Conservation (phyloP, 139 green algal genomes). For the Nannochloris sp. region DNA sequence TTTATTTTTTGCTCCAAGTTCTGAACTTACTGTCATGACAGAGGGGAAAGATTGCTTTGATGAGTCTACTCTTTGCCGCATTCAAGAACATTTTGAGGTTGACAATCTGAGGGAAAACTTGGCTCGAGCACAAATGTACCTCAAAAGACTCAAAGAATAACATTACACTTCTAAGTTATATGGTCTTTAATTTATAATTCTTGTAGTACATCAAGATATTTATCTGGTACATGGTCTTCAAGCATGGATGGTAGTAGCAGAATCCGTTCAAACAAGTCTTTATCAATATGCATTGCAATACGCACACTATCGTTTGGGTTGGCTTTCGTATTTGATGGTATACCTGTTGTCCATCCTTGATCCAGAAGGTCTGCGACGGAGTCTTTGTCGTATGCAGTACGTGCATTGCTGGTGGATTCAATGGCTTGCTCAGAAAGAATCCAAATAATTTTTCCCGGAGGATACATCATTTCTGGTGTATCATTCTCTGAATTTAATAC, state of each 20-base stretch:
- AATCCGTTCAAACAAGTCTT: constrained; percentile 27
- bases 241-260: constrained; percentile 34
- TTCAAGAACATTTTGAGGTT: no score
- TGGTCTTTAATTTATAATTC: constrained; percentile 23
- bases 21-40: not conserved
- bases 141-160: no score
- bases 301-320: not conserved
- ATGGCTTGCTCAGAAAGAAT: constrained; percentile 9
- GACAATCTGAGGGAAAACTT: no score
- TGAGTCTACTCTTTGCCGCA: no score
- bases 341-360: not conserved
- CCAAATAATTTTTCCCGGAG: constrained; percentile 20
- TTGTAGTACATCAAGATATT: constrained; percentile 29
- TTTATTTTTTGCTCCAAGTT: not conserved
- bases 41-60: constrained; percentile 4
- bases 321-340: not conserved
- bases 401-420: not conserved
- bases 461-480: constrained; percentile 8
- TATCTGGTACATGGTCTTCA: constrained; percentile 36
- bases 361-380: constrained; percentile 2
- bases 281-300: constrained; percentile 22
- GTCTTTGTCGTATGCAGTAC: not conserved
- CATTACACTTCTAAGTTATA: no score
- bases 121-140: no score
- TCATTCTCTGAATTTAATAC: not conserved